A percentile compares a stretch with the other conserved stretches of the same genome.
phyloP scores from a whole-genome alignment of 306 rosid genomes.

The Argentina anserina region DNA sequence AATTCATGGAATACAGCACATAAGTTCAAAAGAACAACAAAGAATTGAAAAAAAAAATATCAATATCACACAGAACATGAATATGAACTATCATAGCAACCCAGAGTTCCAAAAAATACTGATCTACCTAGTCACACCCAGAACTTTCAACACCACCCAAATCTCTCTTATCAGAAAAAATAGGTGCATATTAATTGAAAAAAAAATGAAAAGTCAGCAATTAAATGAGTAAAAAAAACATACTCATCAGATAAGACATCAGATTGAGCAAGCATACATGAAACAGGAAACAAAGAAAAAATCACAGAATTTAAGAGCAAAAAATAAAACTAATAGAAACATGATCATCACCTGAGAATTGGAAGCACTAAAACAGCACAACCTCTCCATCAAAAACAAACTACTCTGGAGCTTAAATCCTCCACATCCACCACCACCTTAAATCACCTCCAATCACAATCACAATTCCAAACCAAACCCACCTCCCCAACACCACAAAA shows the following conservation, averaged over 20 bases:
- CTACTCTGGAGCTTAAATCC: conserved; percentile 29
- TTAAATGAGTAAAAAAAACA: conserved; percentile 18
- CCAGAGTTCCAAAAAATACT: background rate
- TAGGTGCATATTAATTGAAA: background rate
- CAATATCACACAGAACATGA: no score
- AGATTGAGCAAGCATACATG: background rate
- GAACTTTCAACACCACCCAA: background rate
- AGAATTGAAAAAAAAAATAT: background rate
- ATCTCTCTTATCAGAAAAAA: background rate
- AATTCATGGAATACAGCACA: background rate
- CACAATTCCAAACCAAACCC: conserved; percentile 42
- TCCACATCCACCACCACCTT: conserved; percentile 41
- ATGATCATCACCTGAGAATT: conserved; percentile 59
- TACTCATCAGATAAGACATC: conserved; percentile 16
- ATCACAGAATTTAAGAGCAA: background rate
- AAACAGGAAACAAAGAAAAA: conserved; percentile 11
- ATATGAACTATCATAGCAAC: background rate
- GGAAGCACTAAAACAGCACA: conserved; percentile 68
- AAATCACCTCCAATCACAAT: conserved; percentile 40
- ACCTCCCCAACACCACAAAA: conserved; percentile 25
- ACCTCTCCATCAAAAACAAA: conserved; percentile 54
- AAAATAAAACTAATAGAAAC: background rate
- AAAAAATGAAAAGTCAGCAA: conserved; percentile 3
- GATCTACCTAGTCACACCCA: conserved; percentile 6
- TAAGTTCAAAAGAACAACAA: background rate